phyloP scores from a whole-genome alignment of 495 filamentous ascomycete genomes.

The Penicillium cosmopolitanum region DNA sequence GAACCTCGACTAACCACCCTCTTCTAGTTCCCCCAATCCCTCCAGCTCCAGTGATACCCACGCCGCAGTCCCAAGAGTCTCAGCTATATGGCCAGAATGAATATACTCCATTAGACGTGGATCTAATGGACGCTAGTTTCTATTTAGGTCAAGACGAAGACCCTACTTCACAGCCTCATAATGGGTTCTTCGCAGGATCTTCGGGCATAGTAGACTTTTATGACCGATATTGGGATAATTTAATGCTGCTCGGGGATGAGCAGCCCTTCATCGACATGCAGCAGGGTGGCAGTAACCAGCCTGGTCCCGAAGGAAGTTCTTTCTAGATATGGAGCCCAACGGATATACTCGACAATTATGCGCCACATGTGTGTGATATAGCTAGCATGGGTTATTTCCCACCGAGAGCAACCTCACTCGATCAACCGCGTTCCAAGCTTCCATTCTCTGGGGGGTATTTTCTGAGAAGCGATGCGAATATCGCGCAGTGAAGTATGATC shows the following conservation, averaged over 20 bases:
- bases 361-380: too few relatives aligned
- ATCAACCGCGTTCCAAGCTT: too few relatives aligned
- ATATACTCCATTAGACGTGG: conserved; percentile 13
- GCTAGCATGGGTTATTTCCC: too few relatives aligned
- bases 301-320: neutral
- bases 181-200: conserved; percentile 5
- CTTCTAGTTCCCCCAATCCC: neutral
- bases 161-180: neutral
- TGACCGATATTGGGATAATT: conserved; percentile 18
- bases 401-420: too few relatives aligned
- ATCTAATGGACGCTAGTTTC: conserved; percentile 15
- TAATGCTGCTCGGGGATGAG: conserved; percentile 16
- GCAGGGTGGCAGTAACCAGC: neutral
- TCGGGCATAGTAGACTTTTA: conserved; percentile 12
- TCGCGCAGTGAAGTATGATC: too few relatives aligned
- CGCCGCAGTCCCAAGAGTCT: neutral
- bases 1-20: neutral
- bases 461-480: too few relatives aligned
- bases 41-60: neutral
- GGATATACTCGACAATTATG: too few relatives aligned
- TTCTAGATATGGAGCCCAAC: neutral
- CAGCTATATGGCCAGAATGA: neutral
- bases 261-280: neutral
- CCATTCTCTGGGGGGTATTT: too few relatives aligned
- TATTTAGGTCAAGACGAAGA: conserved; percentile 17